Evolutionary conservation across 2,329 filamentous ascomycete species (phyloP), one percentile per base, ranked within the genome.

Genomic region (Diaporthe sp.): DNA sequence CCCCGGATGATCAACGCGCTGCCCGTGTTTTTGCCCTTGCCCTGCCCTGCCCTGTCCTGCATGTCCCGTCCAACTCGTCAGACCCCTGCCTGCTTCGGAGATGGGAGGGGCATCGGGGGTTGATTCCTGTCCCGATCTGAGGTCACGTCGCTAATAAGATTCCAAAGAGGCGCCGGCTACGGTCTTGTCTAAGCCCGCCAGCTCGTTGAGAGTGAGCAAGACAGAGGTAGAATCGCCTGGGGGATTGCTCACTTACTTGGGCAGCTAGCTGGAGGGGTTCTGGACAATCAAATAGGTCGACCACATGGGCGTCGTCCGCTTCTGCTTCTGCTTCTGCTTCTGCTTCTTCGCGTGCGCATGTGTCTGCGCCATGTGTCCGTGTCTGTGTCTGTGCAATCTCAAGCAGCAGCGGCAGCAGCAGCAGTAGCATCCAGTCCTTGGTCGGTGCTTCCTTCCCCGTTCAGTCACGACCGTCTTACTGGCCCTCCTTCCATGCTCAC

Each of bases 71-170:
- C 44, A 12, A 67, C 44, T 34, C 28, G 4, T 13, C 65, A 53
- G 65, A 53, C 65, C 65, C 65, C 65, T 70, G 65, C 46, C 13
- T 55, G 65, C 65, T 12, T 55, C 65, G 65, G 65, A 70, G 65
- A 70, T 70, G 65, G 49, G 65, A 68, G 65, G 44, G 44, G 57
- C n/a, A 3, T 25, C 13, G 58, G 58, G 12, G n/a, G 12, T 55
- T 15, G 49, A 34, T 53, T 68, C 46, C 44, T 39, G 46, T 39
- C 44, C 31, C 22, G 22, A 68, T 53, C 31, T 53, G 60, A 44
- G 4, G 37, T 31, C n/a, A 8, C 3, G 15, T 57, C 53, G 28
- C 15, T 57, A 55, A 10, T 53, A 1, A 46, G 44, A 46, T 46
- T 46, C 17, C 44, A 46, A 39, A 39, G 37, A 39, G 37, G 37